These are phyloP conservation scores for Aspergillus egyptiacus DNA, from an alignment of 495 filamentous ascomycete genomes.

Conservation along the genomic window DNA sequence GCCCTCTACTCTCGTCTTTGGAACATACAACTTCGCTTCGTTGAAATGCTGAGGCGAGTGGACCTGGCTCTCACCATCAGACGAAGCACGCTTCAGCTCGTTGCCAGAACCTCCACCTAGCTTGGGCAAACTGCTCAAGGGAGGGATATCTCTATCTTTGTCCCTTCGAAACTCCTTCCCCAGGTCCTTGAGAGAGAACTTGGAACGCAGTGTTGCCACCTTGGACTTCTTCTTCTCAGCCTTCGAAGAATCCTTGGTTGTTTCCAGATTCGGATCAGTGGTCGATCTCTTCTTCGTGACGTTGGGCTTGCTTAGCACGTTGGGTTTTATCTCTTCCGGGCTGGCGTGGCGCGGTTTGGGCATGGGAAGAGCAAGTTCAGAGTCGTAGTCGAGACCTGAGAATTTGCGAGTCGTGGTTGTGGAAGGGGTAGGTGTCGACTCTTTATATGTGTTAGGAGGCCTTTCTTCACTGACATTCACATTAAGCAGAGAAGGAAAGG, in stretches of 20 bases:
- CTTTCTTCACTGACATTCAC: too few species aligned
- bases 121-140: conserved; percentile 15
- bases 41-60: conserved; percentile 1
- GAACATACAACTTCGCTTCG: conserved; percentile 14
- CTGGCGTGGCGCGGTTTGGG: conserved; percentile 21
- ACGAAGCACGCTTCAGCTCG: neutral
- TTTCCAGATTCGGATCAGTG: conserved; percentile 18
- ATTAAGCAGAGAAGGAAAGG: neutral
- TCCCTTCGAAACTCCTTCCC: conserved; percentile 25
- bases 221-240: conserved; percentile 28
- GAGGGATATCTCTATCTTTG: conserved; percentile 17
- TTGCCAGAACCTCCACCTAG: neutral
- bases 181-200: conserved; percentile 33
- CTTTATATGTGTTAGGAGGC: neutral
- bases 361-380: conserved; percentile 29
- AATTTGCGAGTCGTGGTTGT: conserved; percentile 11
- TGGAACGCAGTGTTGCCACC: conserved; percentile 24
- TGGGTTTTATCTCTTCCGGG: conserved; percentile 6
- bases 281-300: conserved; percentile 17
- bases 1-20: conserved; percentile 8
- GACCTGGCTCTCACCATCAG: neutral
- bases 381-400: conserved; percentile 26
- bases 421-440: conserved; percentile 3
- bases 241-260: conserved; percentile 15
- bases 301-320: conserved; percentile 1